Evolutionary conservation across 768 basidiomycete species (phyloP), one percentile per base, ranked within the genome.

Genomic region (Tricholoma terreum): DNA sequence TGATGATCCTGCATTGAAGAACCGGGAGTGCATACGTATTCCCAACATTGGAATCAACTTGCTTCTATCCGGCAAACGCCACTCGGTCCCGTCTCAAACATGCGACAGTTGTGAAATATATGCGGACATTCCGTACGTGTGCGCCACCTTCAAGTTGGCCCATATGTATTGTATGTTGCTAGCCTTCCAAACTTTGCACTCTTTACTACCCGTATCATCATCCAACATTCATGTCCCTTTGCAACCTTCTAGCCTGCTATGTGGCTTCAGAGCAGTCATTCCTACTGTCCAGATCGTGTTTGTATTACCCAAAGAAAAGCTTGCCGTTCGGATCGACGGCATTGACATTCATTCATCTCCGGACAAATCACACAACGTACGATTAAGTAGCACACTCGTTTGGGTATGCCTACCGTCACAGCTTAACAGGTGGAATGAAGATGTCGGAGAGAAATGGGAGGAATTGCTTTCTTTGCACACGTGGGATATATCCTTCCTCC

Each of bases 81-180:
- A 62, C 6, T 49, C 60, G n/a, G 38, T 36, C 30, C 61, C 63
- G n/a, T 52, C 55, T 15, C 65, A 64, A 52, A 50, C 46, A 11
- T 57, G 57, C 48, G 81, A 85, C 57, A 69, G 77, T 10, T 82
- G 78, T 53, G 75, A 81, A 3, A 63, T 83, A 19, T 72, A 76
- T 1, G 66, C 84, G 12, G 64, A 73, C n/a, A 71, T 89, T 17
- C 83, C 86, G 14, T 77, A 79, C 51, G 68, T 86, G 30, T 75
- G 77, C 34, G 75, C 76, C 6, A 74, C 74, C 43, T 76, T 92
- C 58, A 80, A 84, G 63, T 70, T 91, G 54, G 81, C 83, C 14
- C 84, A 89, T 66, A 73, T 87, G 30, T 94, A 94, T 67, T 86
- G 84, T 62, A 63, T 77, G 14, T 74, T 94, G 42, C 79, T 92